phyloP scores from a whole-genome alignment of 2,329 filamentous ascomycete genomes.

The Periconia sp. region DNA sequence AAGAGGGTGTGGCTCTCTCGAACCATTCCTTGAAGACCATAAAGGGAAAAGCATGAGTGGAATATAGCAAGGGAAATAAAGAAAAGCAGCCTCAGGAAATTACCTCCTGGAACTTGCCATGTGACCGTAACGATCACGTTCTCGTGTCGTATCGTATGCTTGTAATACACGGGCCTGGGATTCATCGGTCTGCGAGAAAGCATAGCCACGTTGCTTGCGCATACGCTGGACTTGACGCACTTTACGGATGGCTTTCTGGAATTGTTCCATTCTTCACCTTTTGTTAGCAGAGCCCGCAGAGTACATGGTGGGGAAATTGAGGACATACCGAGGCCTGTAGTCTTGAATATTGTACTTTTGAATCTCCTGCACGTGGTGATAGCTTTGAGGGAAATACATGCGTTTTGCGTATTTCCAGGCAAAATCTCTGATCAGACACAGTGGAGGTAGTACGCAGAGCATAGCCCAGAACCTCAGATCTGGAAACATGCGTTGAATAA shows the following conservation, averaged over 20 bases:
- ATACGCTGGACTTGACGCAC: conserved; percentile 97
- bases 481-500: conserved; percentile 77
- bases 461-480: conserved; percentile 91
- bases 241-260: conserved; percentile 98
- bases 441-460: conserved; percentile 72
- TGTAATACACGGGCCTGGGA: conserved; percentile 92
- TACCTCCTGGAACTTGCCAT: conserved; percentile 68
- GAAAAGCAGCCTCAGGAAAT: background rate
- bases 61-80: background rate
- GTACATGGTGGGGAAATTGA: background rate
- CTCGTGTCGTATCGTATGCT: conserved; percentile 94
- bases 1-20: background rate
- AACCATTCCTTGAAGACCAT: background rate
- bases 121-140: conserved; percentile 90
- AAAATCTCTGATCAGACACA: conserved; percentile 87
- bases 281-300: background rate
- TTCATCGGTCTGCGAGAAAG: conserved; percentile 97
- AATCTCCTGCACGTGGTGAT: conserved; percentile 98
- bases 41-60: background rate
- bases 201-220: conserved; percentile 98
- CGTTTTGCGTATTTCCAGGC: conserved; percentile 97
- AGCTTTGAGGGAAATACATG: conserved; percentile 94
- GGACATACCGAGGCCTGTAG: conserved; percentile 82
- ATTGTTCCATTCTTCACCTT: conserved; percentile 87
- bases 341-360: conserved; percentile 99